Evolutionary conservation across 2,329 filamentous ascomycete species (phyloP).

Genomic region (Claviceps fusiformis): DNA sequence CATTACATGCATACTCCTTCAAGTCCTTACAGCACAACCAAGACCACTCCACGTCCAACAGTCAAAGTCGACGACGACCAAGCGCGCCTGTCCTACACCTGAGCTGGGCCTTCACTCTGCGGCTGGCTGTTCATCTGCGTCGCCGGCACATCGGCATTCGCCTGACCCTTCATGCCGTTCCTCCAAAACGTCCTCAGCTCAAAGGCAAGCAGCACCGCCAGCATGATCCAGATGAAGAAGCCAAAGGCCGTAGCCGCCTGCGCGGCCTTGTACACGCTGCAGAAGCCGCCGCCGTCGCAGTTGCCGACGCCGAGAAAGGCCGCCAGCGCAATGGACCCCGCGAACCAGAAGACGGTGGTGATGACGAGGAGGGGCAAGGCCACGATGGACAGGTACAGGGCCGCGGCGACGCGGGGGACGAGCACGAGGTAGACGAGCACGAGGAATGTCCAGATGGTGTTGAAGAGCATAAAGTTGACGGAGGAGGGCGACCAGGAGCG

Average conservation of each 20-base stretch:
- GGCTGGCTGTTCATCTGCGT: constrained; percentile 6
- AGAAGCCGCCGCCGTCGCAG: constrained; percentile 39
- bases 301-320: constrained; percentile 44
- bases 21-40: not conserved
- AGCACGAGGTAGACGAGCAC: constrained; percentile 57
- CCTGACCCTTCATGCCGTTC: constrained; percentile 9
- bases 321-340: constrained; percentile 66
- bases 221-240: constrained; percentile 47
- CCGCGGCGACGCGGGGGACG: constrained; percentile 47
- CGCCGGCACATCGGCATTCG: constrained; percentile 15
- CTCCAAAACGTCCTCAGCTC: constrained; percentile 31
- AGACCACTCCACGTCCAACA: not conserved
- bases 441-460: constrained; percentile 61
- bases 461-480: constrained; percentile 71
- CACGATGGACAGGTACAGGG: constrained; percentile 47
- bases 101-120: constrained; percentile 6
- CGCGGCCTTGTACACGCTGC: constrained; percentile 30
- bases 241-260: constrained; percentile 54
- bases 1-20: not conserved
- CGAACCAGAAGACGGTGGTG: constrained; percentile 83
- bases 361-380: constrained; percentile 55
- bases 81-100: not conserved
- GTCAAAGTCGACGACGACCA: too few species aligned
- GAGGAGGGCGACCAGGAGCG: constrained; percentile 41
- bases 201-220: constrained; percentile 32